phyloP scores from a whole-genome alignment of 441 rosid species.

The Flueggea neowawraea region DNA sequence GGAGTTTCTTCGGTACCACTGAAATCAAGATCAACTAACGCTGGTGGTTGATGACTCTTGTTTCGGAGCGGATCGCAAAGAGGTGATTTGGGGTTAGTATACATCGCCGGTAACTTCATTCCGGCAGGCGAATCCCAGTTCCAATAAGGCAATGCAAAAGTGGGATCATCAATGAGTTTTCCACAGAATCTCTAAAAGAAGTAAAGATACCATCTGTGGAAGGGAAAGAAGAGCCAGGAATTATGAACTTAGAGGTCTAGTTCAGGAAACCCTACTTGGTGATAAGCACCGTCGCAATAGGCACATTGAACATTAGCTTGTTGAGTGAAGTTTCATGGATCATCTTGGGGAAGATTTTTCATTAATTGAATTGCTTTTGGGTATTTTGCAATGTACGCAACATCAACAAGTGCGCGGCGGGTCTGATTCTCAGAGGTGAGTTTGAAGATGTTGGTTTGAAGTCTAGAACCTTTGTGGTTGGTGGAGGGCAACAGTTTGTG shows the following conservation, averaged over 20 bases:
- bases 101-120: constrained; percentile 48
- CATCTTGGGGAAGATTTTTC: constrained; percentile 59
- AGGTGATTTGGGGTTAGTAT: constrained; percentile 31
- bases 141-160: constrained; percentile 58
- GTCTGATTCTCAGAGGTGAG: too few relatives aligned
- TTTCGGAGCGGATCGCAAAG: constrained; percentile 34
- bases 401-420: constrained; percentile 37
- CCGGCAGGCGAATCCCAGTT: constrained; percentile 64
- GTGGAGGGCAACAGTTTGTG: too few relatives aligned
- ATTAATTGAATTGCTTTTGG: constrained; percentile 48
- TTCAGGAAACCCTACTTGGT: constrained; percentile 51
- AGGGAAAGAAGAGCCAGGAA: constrained; percentile 63
- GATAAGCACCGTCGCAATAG: constrained; percentile 57
- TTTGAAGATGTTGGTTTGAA: too few relatives aligned
- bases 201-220: constrained; percentile 53
- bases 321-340: constrained; percentile 56
- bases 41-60: constrained; percentile 34
- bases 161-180: constrained; percentile 47
- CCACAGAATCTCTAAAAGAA: constrained; percentile 56
- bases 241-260: constrained; percentile 53
- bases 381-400: constrained; percentile 45
- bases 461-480: too few relatives aligned
- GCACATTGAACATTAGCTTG: constrained; percentile 67
- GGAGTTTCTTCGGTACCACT: constrained; percentile 20
- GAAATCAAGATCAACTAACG: constrained; percentile 44